Conservation (phyloP, 2,329 filamentous ascomycete genomes). For the Cytospora chrysosperma region DNA sequence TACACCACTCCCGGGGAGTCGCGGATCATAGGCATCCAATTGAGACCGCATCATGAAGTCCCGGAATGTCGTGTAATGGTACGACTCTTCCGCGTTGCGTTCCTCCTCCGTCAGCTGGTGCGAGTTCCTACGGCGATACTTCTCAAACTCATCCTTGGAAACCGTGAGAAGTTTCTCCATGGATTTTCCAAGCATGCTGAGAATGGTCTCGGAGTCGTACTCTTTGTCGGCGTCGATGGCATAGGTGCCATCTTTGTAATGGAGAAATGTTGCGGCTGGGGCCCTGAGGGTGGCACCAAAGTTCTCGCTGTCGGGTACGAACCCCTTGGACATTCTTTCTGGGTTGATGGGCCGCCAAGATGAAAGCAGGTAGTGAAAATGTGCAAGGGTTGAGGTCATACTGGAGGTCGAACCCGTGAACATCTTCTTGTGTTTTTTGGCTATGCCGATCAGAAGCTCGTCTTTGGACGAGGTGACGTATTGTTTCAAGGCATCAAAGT, state of each 20-base stretch:
- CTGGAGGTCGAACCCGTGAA: constrained; percentile 96
- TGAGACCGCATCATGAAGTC: constrained; percentile 95
- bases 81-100: constrained; percentile 71
- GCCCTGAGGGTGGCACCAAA: constrained; percentile 73
- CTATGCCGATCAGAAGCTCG: constrained; percentile 65
- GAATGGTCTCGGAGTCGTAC: constrained; percentile 77
- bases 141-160: constrained; percentile 78
- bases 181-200: constrained; percentile 90
- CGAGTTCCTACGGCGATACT: constrained; percentile 69
- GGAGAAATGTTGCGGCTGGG: constrained; percentile 78
- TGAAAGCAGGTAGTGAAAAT: constrained; percentile 92
- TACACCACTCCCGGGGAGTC: constrained; percentile 86
- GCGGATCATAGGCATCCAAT: constrained; percentile 82
- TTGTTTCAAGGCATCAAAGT: constrained; percentile 80
- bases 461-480: constrained; percentile 95
- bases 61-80: constrained; percentile 81
- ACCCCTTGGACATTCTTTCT: constrained; percentile 64
- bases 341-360: constrained; percentile 73
- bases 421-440: constrained; percentile 65
- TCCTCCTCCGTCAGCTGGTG: constrained; percentile 71
- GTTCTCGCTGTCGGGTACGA: constrained; percentile 57
- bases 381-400: constrained; percentile 83
- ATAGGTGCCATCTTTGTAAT: constrained; percentile 81
- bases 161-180: constrained; percentile 94
- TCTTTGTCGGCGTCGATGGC: constrained; percentile 96